Base-by-base conservation (phyloP, 179 eudicot genomes). In the Pouteria campechiana region DNA sequence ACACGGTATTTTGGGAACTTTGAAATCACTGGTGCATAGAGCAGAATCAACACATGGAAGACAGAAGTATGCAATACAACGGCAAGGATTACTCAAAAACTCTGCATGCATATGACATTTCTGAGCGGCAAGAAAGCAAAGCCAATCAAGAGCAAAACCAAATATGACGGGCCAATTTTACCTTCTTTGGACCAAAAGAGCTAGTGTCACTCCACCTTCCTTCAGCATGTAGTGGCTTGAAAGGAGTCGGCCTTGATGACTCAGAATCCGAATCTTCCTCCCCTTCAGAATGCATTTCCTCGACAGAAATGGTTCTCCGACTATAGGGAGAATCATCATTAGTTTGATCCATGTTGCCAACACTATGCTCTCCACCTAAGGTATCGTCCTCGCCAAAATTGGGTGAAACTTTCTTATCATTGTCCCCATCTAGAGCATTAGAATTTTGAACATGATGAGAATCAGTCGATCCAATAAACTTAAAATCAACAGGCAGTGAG, bases 301-400 rank as follows among this genome's bases (percentile, higher is more conserved):
- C 73, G 46, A 31, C 54, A 7, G 52, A 53, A 39, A 54, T 32
- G 30, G 46, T 55, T 59, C 55, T 55, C 18, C 68, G 60, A 35
- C 68, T 63, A 61, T 92, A 92, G 8, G 99, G 99, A 5, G 99
- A 82, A 48, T 87, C 96, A 54, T 87, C 79, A 63, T 54, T 65
- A 44, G 49, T 67, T 43, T 30, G 76, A 60, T 75, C 78, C 29
- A 39, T 50, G 41, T 45, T 41, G 2, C 28, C 51, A 4, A 25
- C 44, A 36, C 44, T 66, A 30, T 17, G 50, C 44, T 31, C 52
- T 13, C 52, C 37, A 8, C 52, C 61, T 21, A 48, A 38, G 50
- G 60, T 68, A 22, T 67, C 68, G 57, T 78, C 51, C 32, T 42
- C 70, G 25, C 57, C 25, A 23, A 60, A 44, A 52, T 38, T 41